phyloP scores from a whole-genome alignment of 176 grass and related monocot genomes.

The Stipa capillata region DNA sequence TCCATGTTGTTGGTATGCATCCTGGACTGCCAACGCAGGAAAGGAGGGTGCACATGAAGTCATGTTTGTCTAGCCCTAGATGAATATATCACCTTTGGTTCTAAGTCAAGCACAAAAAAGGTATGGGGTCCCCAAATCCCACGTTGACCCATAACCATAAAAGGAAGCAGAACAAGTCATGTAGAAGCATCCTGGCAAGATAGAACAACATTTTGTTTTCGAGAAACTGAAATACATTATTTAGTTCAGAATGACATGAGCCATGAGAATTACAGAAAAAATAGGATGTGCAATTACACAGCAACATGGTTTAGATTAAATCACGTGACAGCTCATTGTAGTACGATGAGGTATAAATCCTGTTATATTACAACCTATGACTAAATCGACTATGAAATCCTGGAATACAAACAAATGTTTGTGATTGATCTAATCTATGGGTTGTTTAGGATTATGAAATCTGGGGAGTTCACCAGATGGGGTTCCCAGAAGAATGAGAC shows the following conservation, averaged over 20 bases:
- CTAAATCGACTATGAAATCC: background rate
- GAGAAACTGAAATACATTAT: background rate
- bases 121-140: background rate
- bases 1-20: background rate
- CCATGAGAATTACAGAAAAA: background rate
- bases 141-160: background rate
- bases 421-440: background rate
- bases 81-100: background rate
- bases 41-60: background rate
- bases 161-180: background rate
- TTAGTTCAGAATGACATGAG: background rate
- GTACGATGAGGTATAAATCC: background rate
- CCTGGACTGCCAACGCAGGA: background rate
- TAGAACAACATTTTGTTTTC: background rate
- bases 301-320: background rate
- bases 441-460: background rate
- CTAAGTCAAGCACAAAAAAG: background rate
- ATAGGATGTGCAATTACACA: background rate
- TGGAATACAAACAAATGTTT: background rate
- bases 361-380: background rate
- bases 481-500: background rate
- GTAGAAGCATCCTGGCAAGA: background rate
- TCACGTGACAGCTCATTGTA: background rate
- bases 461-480: background rate
- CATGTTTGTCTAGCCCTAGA: background rate